These are phyloP conservation scores for Triangularia verruculosa DNA, from an alignment of 2,329 filamentous ascomycete species.

Conservation along the genomic window DNA sequence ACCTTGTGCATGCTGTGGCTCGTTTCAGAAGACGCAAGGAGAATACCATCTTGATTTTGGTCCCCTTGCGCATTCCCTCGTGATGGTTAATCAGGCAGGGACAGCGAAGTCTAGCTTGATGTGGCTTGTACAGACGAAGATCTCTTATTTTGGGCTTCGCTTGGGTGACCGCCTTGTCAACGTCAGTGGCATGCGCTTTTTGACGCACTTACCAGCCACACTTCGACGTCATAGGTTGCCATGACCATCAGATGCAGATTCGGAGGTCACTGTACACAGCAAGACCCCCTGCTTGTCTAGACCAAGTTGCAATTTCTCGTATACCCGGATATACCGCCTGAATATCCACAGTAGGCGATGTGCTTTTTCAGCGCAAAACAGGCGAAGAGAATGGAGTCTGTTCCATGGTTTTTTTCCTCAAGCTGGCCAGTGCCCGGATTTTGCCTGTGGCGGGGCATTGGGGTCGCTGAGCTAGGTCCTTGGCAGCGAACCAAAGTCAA, in stretches of 20 bases:
- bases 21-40: not conserved
- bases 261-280: no score
- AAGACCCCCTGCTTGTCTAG: not conserved
- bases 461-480: not conserved
- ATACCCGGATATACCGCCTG: not conserved
- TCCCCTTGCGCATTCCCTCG: not conserved
- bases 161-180: not conserved
- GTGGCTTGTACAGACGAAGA: not conserved
- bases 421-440: not conserved
- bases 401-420: not conserved
- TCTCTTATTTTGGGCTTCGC: not conserved
- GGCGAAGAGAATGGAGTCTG: not conserved
- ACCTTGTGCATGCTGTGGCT: not conserved
- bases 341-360: not conserved
- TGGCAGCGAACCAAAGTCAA: not conserved
- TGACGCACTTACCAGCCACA: conserved; percentile 2
- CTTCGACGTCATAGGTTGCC: conserved; percentile 1
- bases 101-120: not conserved
- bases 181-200: not conserved
- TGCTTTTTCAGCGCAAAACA: not conserved
- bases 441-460: not conserved
- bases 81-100: not conserved
- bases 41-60: not conserved
- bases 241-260: not conserved
- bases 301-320: not conserved